Base-by-base conservation (phyloP, 1,284 basidiomycete species). In the Malassezia nana region DNA sequence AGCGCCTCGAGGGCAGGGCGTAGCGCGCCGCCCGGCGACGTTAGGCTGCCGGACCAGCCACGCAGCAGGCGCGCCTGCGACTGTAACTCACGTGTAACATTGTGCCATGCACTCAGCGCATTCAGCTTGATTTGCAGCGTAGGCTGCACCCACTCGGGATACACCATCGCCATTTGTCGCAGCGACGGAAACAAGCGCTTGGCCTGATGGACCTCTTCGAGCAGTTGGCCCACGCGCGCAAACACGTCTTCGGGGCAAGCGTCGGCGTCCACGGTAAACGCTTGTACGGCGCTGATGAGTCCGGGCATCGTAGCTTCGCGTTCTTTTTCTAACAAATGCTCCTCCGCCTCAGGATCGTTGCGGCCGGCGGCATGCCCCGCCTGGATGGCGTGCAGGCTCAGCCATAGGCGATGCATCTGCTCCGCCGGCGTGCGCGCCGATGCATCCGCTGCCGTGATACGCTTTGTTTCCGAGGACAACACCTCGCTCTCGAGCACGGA, bases 381-480 rank as follows among this genome's bases (percentile, higher is more conserved):
- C 32, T 94, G 80, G 63, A 83, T 85, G 32, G 94, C 92, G 39
- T 89, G 83, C 42, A 96, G 82, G 53, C 87, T 87, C 61, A 92
- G 79, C 92, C 92, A 98, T 79, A 68, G 84, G 82, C 69, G 59
- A 50, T 76, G 74, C 55, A 75, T 68, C 38, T 69, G 55, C 50
- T 73, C 63, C 29, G 60, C 52, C 12, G 64, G 57, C 32, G 58
- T 62, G 35, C 56, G 62, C 51, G 58, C 67, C 30, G 63, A 69
- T 43, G 59, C 67, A 31, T 74, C 74, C 44, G 66, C 73, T 9
- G 62, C 74, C 79, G 76, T 63, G 60, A 74, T 74, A 25, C 71
- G 62, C 48, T 69, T 67, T 42, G 71, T 72, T 52, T 74, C 71
- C n/a, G 63, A 64, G 33, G 65, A 62, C 26, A 74, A 63, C 12